These are phyloP conservation scores for Neurospora sp. DNA, from an alignment of 495 filamentous ascomycete species.

Conservation along the genomic window DNA sequence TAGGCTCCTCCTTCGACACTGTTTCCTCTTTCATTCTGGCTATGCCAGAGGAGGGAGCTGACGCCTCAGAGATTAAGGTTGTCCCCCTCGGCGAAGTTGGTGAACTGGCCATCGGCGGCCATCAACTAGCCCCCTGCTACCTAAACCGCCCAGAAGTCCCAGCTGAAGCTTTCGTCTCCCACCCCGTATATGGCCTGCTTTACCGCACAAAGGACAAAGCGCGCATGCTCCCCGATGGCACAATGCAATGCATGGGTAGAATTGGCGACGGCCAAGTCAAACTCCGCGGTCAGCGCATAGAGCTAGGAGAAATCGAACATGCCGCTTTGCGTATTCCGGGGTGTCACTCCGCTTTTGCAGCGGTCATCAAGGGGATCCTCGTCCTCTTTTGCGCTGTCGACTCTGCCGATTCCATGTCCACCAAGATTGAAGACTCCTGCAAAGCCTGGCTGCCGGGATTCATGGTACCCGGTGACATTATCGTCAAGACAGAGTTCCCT, in stretches of 20 bases:
- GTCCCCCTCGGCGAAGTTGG: slow-evolving; percentile 60
- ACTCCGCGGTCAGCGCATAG: slow-evolving; percentile 68
- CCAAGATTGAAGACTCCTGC: slow-evolving; percentile 46
- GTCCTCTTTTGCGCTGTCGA: slow-evolving; percentile 57
- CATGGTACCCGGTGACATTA: slow-evolving; percentile 66
- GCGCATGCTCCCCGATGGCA: slow-evolving; percentile 53
- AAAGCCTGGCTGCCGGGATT: slow-evolving; percentile 60
- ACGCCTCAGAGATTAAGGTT: slow-evolving; percentile 28
- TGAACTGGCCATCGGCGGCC: slow-evolving; percentile 74
- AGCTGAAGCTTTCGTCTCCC: slow-evolving; percentile 50
- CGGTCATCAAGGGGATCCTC: slow-evolving; percentile 48
- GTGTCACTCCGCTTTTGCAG: slow-evolving; percentile 45
- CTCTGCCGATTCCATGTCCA: slow-evolving; percentile 11
- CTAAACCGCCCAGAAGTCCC: slow-evolving; percentile 76
- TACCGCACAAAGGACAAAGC: slow-evolving; percentile 87
- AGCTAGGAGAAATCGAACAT: slow-evolving; percentile 76
- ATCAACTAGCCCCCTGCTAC: slow-evolving; percentile 71
- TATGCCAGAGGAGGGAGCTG: slow-evolving; percentile 11
- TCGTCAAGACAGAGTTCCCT: slow-evolving; percentile 51
- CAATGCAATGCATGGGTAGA: slow-evolving; percentile 73
- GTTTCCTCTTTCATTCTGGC: slow-evolving; percentile 64
- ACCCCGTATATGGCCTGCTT: slow-evolving; percentile 42
- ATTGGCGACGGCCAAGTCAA: slow-evolving; percentile 73
- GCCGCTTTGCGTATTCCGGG: slow-evolving; percentile 45
- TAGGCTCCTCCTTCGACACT: slow-evolving; percentile 63